phyloP scores from a whole-genome alignment of 306 rosid genomes.

The Cicer bijugum region DNA sequence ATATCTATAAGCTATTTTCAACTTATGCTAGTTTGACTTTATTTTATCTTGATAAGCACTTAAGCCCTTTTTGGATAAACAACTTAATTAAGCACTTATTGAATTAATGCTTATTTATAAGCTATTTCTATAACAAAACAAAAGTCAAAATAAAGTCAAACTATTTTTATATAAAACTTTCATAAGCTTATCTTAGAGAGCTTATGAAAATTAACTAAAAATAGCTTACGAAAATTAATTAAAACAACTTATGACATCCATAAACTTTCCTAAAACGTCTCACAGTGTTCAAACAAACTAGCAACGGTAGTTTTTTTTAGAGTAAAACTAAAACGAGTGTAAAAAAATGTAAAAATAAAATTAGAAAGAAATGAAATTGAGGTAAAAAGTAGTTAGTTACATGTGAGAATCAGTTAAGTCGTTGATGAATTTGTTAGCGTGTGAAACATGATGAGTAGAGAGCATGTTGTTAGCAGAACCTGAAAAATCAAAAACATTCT shows the following conservation, averaged over 20 bases:
- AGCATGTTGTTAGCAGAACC: constrained; percentile 86
- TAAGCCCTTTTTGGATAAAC: too few species aligned
- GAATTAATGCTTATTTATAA: too few species aligned
- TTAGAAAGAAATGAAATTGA: not conserved
- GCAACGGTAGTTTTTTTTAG: not conserved
- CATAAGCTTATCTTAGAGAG: too few species aligned
- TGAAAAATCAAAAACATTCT: constrained; percentile 25
- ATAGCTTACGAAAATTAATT: not conserved
- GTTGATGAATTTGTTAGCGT: constrained; percentile 66
- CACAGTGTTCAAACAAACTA: not conserved
- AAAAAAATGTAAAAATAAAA: not conserved
- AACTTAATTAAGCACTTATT: too few species aligned
- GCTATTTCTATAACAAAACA: too few species aligned
- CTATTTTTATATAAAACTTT: too few species aligned
- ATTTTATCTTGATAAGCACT: too few species aligned
- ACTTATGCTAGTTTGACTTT: too few species aligned
- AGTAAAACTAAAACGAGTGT: not conserved
- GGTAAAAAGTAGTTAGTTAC: constrained; percentile 46
- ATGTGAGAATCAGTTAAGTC: constrained; percentile 53
- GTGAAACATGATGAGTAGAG: constrained; percentile 65
- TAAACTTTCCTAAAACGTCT: not conserved
- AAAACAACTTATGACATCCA: too few species aligned
- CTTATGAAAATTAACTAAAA: too few species aligned
- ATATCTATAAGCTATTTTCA: too few species aligned
- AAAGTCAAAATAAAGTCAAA: too few species aligned